Conservation (phyloP, 2,329 filamentous ascomycete genomes). For the Ophiosphaerella korrae region DNA sequence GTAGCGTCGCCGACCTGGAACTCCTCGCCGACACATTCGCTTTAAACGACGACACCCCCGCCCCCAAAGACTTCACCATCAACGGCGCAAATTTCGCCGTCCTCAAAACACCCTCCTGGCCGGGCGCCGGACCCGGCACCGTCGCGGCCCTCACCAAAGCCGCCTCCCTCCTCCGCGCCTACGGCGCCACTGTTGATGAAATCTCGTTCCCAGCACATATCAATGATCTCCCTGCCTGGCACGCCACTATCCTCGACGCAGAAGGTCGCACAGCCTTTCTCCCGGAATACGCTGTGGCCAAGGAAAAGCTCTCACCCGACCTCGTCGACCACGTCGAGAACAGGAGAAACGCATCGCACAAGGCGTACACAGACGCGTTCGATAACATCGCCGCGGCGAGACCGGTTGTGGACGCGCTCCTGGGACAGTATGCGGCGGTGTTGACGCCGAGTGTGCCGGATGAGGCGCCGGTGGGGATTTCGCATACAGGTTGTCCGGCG, state of each 20-base stretch:
- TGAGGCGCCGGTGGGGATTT: conserved; percentile 62
- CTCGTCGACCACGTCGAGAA: conserved; percentile 61
- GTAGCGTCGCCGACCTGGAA: conserved; percentile 63
- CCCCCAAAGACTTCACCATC: conserved; percentile 43
- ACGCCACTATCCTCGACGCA: conserved; percentile 55
- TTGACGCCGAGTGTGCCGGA: conserved; percentile 64
- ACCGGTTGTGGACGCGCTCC: conserved; percentile 61
- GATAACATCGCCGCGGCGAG: conserved; percentile 61
- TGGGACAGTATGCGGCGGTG: conserved; percentile 59
- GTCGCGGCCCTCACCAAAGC: conserved; percentile 43
- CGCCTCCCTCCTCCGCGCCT: conserved; percentile 39
- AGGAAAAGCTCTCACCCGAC: conserved; percentile 53
- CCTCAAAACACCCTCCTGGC: conserved; percentile 59
- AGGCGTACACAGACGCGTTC: conserved; percentile 59
- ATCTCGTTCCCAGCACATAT: conserved; percentile 57
- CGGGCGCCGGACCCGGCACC: conserved; percentile 44
- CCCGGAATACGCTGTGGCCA: conserved; percentile 57
- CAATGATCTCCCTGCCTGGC: conserved; percentile 51
- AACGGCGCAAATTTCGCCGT: conserved; percentile 60
- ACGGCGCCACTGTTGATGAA: conserved; percentile 63
- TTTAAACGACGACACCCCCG: conserved; percentile 57
- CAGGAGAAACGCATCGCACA: conserved; percentile 48
- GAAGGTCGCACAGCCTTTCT: conserved; percentile 62
- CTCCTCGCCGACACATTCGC: conserved; percentile 61
- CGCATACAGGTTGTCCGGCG: conserved; percentile 60